Percentiles rank a stretch among this genome's conserved stretches.
phyloP scores from a whole-genome alignment of 306 rosid species.

The Trifolium pratense region DNA sequence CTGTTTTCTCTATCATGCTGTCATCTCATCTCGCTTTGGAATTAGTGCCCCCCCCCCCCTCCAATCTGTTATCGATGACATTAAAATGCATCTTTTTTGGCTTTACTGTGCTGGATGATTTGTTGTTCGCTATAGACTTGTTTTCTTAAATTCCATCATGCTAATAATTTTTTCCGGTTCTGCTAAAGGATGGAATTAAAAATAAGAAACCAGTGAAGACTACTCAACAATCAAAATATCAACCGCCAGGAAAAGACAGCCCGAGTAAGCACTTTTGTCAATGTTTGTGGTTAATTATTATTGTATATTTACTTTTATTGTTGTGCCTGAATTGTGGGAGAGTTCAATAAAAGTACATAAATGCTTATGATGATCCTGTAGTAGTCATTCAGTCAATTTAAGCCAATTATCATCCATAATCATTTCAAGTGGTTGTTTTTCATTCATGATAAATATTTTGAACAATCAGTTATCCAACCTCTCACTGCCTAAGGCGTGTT shows the following conservation, averaged over 20 bases:
- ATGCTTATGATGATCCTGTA: neutral
- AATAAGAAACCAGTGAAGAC: slow-evolving; percentile 61
- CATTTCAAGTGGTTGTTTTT: slow-evolving; percentile 15
- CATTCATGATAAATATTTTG: neutral
- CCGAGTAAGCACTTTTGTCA: slow-evolving; percentile 60
- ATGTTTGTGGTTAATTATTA: slow-evolving; percentile 1
- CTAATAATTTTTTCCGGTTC: slow-evolving; percentile 4
- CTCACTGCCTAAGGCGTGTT: neutral
- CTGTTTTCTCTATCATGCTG: neutral
- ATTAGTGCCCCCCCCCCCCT: neutral
- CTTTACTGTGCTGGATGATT: neutral
- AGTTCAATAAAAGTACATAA: neutral
- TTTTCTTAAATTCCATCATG: slow-evolving; percentile 2
- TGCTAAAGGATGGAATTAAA: slow-evolving; percentile 63
- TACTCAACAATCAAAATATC: slow-evolving; percentile 64
- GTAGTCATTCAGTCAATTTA: neutral
- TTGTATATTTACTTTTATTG: neutral
- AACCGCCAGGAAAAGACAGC: slow-evolving; percentile 73
- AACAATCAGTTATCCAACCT: neutral
- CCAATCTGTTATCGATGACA: neutral
- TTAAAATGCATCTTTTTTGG: slow-evolving; percentile 9
- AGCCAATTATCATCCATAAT: neutral
- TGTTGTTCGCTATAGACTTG: slow-evolving; percentile 11
- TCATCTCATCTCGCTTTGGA: slow-evolving; percentile 7
- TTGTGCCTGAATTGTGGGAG: neutral